Evolutionary conservation across 352 stramenopile genomes (phyloP), one percentile per base, ranked within the genome.

Genomic region (Phytopythium helicoides): DNA sequence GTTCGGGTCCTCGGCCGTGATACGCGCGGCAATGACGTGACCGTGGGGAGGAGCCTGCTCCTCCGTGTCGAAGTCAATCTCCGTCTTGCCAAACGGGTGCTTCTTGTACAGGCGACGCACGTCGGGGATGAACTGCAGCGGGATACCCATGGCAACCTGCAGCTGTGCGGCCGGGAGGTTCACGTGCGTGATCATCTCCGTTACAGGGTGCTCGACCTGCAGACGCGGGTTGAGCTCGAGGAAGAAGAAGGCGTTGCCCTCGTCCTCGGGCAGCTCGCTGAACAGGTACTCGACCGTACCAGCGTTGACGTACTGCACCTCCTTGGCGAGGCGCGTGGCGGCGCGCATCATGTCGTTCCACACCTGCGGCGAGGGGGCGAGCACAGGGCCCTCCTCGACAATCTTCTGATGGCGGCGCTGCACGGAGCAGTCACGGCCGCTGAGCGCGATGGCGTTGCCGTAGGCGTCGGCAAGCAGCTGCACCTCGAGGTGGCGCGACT

Each of bases 261-360:
- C 58, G 26, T 94, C 96, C 46, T 93, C 82, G 10, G 81, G 81
- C 47, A 92, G 62, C 69, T 99, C 96, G 23, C 90, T 98, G 76
- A 99, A 99, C 8, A 99, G 81, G 76, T 99, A 99, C 79, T 99
- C 98, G 26, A 99, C 97, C 6, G 98, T 99, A 48, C 97, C 98
- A 15, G 97, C 97, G 78, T 99, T 99, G 34, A 93, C 89, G 75
- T 99, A 99, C 58, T 97, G 85, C 12, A 99, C 97, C 58, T 98
- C 95, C 76, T 99, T 97, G 25, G 97, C 97, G 2, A 99, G 80
- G 6, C 86, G 79, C 14, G 99, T 96, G 16, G 98, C 98, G 3
- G 97, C 96, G 21, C 94, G 73, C 89, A 99, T 98, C 97, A 99
- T 99, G 56, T 98, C 51, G 46, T 89, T 81, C 97, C 97, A 99